Percentiles rank a stretch among this genome's conserved stretches.
Evolutionary conservation across 176 grass and related monocot species (phyloP).

Genomic region (Musa itinerans): DNA sequence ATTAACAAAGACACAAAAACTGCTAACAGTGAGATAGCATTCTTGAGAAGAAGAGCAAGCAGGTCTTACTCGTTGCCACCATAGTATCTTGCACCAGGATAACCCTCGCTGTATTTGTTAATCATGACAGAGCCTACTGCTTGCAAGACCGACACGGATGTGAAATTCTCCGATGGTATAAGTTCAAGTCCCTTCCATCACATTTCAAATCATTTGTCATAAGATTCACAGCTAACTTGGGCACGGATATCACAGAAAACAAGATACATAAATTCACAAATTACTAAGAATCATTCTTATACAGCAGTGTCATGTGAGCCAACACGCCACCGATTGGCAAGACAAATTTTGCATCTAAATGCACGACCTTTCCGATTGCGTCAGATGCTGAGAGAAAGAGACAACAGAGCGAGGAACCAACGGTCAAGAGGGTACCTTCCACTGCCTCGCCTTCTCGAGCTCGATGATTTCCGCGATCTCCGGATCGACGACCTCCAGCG

Average conservation of each 20-base stretch:
- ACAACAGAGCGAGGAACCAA: background rate
- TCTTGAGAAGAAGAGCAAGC: background rate
- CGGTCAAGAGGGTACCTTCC: constrained; percentile 50
- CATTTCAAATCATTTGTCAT: background rate
- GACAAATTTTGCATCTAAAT: background rate
- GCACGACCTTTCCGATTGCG: background rate
- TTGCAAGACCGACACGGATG: constrained; percentile 91
- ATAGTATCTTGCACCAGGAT: constrained; percentile 97
- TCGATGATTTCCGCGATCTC: constrained; percentile 87
- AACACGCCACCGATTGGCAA: too few relatives aligned
- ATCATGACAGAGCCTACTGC: constrained; percentile 97
- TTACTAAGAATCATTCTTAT: background rate
- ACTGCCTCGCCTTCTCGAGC: constrained; percentile 94
- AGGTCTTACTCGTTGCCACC: constrained; percentile 78
- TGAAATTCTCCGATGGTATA: constrained; percentile 98
- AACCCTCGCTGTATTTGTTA: constrained; percentile 98
- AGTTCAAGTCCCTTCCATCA: constrained; percentile 75
- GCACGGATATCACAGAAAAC: constrained; percentile 1
- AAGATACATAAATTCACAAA: background rate
- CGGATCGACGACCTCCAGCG: constrained; percentile 71
- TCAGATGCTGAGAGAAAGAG: background rate
- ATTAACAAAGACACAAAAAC: background rate
- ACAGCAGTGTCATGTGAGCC: background rate
- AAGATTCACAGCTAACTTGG: background rate
- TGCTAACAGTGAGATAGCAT: background rate